Conservation (phyloP, 805 yeast species). For the Komagataella pseudopastoris region DNA sequence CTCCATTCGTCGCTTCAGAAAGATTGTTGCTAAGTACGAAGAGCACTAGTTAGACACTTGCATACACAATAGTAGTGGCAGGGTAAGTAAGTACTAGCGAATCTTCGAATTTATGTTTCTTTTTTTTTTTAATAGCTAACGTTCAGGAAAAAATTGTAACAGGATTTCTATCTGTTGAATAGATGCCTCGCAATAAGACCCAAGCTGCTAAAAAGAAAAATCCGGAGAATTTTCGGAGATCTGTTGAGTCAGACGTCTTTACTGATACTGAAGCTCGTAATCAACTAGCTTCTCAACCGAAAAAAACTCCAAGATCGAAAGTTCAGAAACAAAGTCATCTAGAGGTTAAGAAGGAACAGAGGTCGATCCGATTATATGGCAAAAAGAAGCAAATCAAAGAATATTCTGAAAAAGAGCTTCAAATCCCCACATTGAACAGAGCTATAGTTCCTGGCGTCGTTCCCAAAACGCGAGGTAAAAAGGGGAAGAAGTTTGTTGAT, state of each 20-base stretch:
- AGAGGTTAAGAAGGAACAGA: slow-evolving; percentile 52
- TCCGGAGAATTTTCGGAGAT: slow-evolving; percentile 38
- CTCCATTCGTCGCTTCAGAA: slow-evolving; percentile 32
- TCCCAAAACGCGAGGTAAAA: slow-evolving; percentile 65
- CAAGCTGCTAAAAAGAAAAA: slow-evolving; percentile 43
- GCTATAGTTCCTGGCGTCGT: slow-evolving; percentile 78
- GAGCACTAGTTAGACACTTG: background rate
- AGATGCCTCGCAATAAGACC: slow-evolving; percentile 47
- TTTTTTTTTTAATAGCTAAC: background rate
- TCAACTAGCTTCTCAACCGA: slow-evolving; percentile 43
- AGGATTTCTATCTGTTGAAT: background rate
- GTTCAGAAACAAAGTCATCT: slow-evolving; percentile 34
- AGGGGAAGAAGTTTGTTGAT: slow-evolving; percentile 67
- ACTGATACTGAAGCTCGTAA: slow-evolving; percentile 61
- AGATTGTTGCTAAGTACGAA: slow-evolving; percentile 10
- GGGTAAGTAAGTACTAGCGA: background rate
- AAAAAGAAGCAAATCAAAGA: slow-evolving; percentile 36
- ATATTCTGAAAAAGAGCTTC: slow-evolving; percentile 67
- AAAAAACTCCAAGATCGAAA: slow-evolving; percentile 43
- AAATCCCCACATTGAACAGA: slow-evolving; percentile 67
- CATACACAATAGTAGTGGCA: background rate
- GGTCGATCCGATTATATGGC: slow-evolving; percentile 54
- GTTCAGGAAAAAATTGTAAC: background rate
- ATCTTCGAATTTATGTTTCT: background rate
- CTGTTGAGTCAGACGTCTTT: slow-evolving; percentile 52